Conservation (phyloP, 805 yeast species). For the Wickerhamiella azymoides region DNA sequence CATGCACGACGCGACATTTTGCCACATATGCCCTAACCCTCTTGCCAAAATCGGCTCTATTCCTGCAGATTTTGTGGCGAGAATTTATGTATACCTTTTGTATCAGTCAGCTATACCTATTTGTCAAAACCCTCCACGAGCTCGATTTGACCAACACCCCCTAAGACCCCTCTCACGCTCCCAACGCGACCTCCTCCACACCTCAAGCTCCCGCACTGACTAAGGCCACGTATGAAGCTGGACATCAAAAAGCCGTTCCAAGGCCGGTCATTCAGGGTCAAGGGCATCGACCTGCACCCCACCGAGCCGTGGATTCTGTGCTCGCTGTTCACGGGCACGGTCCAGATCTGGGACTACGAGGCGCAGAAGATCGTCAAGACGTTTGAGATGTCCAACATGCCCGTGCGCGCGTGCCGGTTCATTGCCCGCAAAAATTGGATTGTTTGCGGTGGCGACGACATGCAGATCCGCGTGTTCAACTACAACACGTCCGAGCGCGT, state of each 20-base stretch:
- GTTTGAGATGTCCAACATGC: conserved; percentile 88
- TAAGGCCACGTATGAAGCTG: conserved; percentile 7
- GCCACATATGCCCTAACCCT: too few species aligned
- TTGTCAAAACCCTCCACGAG: too few species aligned
- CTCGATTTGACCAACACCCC: not conserved
- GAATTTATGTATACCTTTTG: too few species aligned
- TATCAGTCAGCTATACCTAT: not conserved
- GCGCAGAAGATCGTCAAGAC: conserved; percentile 73
- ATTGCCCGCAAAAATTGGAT: conserved; percentile 96
- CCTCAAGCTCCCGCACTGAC: not conserved
- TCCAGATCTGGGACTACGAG: conserved; percentile 91
- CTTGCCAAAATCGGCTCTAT: too few species aligned
- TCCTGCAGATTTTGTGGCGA: too few species aligned
- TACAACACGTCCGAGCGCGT: conserved; percentile 92
- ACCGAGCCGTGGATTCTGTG: conserved; percentile 93
- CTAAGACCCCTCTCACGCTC: not conserved
- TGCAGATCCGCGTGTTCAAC: conserved; percentile 83
- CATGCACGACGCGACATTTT: too few species aligned
- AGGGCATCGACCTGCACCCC: conserved; percentile 96
- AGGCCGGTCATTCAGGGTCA: conserved; percentile 89
- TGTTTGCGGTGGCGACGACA: conserved; percentile 91
- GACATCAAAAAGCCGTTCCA: conserved; percentile 55
- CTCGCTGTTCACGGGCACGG: conserved; percentile 78
- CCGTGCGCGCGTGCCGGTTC: conserved; percentile 90
- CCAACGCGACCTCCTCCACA: not conserved